phyloP scores from a whole-genome alignment of 148 eudicot genomes.

The Silene latifolia region DNA sequence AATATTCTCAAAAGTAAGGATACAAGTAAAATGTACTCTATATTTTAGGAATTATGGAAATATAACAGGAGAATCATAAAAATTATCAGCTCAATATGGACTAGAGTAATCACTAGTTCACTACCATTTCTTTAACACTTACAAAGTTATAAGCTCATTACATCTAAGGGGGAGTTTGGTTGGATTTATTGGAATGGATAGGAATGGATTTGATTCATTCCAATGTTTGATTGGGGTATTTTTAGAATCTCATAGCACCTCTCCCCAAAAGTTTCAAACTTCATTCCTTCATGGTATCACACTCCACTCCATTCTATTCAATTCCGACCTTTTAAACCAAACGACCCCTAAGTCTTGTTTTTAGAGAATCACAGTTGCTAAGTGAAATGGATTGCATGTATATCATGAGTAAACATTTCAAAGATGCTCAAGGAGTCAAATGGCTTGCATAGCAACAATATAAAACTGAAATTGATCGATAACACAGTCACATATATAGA shows the following conservation, averaged over 20 bases:
- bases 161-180: background rate
- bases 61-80: background rate
- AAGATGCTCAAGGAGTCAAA: background rate
- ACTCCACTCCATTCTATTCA: too few species aligned
- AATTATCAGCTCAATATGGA: background rate
- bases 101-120: background rate
- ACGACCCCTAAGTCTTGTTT: background rate
- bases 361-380: background rate
- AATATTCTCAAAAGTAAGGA: background rate
- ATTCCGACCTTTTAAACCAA: too few species aligned
- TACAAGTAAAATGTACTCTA: background rate
- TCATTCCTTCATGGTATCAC: too few species aligned
- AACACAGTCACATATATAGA: background rate
- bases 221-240: too few species aligned
- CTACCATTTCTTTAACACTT: background rate
- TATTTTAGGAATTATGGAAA: background rate
- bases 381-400: background rate
- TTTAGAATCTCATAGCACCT: too few species aligned
- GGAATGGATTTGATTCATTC: too few species aligned
- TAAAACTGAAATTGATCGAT: too few species aligned
- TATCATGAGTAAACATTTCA: background rate
- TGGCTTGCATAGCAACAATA: background rate
- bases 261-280: too few species aligned
- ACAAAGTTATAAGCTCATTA: background rate
- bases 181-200: too few species aligned